These are phyloP conservation scores for Rosa rugosa DNA, from an alignment of 306 rosid species.

Conservation along the genomic window DNA sequence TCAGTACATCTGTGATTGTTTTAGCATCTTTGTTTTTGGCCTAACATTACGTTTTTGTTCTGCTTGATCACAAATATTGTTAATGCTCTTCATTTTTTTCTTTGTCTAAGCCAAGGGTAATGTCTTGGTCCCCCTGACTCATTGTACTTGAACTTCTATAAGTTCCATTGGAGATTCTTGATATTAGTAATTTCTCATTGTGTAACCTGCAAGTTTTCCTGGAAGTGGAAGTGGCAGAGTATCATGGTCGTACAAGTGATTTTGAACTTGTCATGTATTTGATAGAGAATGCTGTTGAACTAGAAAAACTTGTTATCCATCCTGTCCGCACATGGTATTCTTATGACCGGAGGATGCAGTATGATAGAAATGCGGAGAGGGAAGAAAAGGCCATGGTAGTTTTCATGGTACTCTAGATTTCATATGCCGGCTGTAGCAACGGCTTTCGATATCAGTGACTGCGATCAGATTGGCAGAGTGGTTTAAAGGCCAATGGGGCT, in stretches of 20 bases:
- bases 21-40: too few relatives aligned
- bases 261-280: neutral
- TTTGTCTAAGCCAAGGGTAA: too few relatives aligned
- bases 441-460: neutral
- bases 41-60: too few relatives aligned
- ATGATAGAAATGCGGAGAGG: neutral
- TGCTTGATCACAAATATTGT: too few relatives aligned
- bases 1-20: too few relatives aligned
- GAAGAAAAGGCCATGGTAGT: neutral
- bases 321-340: neutral
- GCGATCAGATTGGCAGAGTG: too few relatives aligned
- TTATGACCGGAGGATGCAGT: neutral
- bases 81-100: too few relatives aligned
- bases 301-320: neutral
- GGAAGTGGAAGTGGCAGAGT: neutral
- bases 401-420: neutral
- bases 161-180: too few relatives aligned
- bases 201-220: too few relatives aligned
- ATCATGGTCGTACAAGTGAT: neutral
- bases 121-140: too few relatives aligned
- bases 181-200: too few relatives aligned
- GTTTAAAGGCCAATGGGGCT: neutral
- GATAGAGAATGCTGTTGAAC: neutral
- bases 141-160: too few relatives aligned
- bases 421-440: neutral